Percentiles rank a stretch among this genome's conserved stretches.
These are phyloP conservation scores for Podila minutissima DNA, from an alignment of 192 early-diverging fungal species.

Conservation along the genomic window DNA sequence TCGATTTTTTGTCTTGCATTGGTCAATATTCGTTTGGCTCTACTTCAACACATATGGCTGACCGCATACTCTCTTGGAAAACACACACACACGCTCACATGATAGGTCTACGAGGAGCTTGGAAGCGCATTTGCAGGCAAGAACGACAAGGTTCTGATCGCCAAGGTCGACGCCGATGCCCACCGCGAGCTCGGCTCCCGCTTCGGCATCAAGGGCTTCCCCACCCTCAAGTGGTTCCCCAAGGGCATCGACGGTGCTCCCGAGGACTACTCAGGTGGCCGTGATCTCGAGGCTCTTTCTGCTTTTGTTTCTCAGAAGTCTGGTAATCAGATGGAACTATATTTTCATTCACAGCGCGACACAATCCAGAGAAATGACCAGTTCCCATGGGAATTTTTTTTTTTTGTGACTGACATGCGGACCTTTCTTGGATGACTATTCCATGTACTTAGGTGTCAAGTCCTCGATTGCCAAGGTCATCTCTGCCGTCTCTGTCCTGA, in stretches of 20 bases:
- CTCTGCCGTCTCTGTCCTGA: slow-evolving; percentile 75
- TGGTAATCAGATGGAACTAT: slow-evolving; percentile 45
- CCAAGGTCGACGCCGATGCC: slow-evolving; percentile 88
- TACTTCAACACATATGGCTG: not conserved
- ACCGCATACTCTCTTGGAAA: not conserved
- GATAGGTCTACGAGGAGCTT: slow-evolving; percentile 79
- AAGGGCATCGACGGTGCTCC: slow-evolving; percentile 76
- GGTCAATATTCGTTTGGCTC: not conserved
- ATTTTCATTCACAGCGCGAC: not conserved
- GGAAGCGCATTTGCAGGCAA: slow-evolving; percentile 79
- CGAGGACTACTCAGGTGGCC: slow-evolving; percentile 85
- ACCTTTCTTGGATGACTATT: slow-evolving; percentile 16
- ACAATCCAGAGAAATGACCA: no score
- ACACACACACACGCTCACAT: not conserved
- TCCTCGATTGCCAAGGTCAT: slow-evolving; percentile 77
- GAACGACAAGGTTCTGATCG: slow-evolving; percentile 84
- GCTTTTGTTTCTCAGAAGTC: slow-evolving; percentile 86
- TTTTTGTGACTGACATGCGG: not conserved
- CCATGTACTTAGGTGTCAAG: slow-evolving; percentile 36
- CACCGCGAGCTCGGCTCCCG: slow-evolving; percentile 83
- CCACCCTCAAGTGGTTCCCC: slow-evolving; percentile 95
- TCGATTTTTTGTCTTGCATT: not conserved
- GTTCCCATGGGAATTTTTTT: not conserved
- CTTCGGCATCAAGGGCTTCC: slow-evolving; percentile 86
- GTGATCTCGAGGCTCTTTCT: slow-evolving; percentile 82